A percentile compares a stretch with the other conserved stretches of the same genome.
phyloP scores from a whole-genome alignment of 2,329 filamentous ascomycete genomes.

The Passalora sequoiae region DNA sequence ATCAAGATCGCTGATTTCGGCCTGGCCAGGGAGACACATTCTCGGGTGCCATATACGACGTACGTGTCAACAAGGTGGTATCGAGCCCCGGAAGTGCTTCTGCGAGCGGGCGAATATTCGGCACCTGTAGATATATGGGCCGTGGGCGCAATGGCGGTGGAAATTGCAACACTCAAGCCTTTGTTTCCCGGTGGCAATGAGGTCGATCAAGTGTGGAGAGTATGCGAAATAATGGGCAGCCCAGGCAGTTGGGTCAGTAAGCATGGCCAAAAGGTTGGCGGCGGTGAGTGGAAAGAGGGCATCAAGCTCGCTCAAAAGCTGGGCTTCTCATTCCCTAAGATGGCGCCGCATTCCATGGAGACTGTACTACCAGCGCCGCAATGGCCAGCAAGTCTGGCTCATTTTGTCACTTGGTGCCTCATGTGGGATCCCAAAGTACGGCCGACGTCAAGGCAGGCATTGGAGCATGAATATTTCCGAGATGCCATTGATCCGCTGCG shows the following conservation, averaged over 20 bases:
- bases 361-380: slow-evolving; percentile 85
- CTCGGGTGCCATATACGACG: slow-evolving; percentile 92
- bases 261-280: slow-evolving; percentile 75
- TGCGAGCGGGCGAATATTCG: slow-evolving; percentile 93
- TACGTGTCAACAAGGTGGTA: slow-evolving; percentile 99
- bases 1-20: slow-evolving; percentile 99
- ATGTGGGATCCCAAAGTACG: slow-evolving; percentile 96
- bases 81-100: slow-evolving; percentile 82
- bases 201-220: slow-evolving; percentile 97
- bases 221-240: slow-evolving; percentile 99
- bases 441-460: slow-evolving; percentile 87
- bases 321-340: slow-evolving; percentile 97
- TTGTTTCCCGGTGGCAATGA: slow-evolving; percentile 97
- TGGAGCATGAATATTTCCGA: slow-evolving; percentile 89
- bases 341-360: slow-evolving; percentile 96
- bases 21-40: slow-evolving; percentile 93
- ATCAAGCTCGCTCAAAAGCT: slow-evolving; percentile 89
- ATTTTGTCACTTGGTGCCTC: slow-evolving; percentile 96
- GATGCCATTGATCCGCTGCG: slow-evolving; percentile 88
- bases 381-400: slow-evolving; percentile 80
- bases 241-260: slow-evolving; percentile 98
- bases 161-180: slow-evolving; percentile 92
- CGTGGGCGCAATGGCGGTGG: slow-evolving; percentile 95
- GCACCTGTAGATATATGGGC: slow-evolving; percentile 98
- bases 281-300: slow-evolving; percentile 96